Evolutionary conservation across 805 yeast species (phyloP).

Genomic region (Ogataea trehalophila): DNA sequence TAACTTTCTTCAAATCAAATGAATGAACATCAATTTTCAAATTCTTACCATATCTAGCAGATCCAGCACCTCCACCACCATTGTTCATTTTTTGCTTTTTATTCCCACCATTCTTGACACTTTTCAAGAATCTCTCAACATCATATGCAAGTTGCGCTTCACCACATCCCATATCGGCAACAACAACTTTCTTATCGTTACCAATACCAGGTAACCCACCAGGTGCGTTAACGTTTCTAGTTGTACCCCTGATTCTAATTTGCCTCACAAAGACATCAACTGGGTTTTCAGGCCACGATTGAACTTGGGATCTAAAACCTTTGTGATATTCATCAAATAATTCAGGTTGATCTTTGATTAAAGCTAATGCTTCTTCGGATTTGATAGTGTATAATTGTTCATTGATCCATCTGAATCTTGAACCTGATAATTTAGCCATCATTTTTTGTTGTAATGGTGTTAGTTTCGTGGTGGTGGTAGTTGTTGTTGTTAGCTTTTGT

Average conservation of each 20-base stretch:
- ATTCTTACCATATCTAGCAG: slow-evolving; percentile 21
- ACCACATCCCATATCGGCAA: slow-evolving; percentile 99
- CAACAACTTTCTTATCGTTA: slow-evolving; percentile 53
- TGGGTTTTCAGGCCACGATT: slow-evolving; percentile 98
- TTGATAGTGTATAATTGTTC: slow-evolving; percentile 90
- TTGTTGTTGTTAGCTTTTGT: not conserved
- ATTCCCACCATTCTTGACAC: slow-evolving; percentile 7
- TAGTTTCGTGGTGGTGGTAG: slow-evolving; percentile 25
- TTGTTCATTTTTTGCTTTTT: slow-evolving; percentile 31
- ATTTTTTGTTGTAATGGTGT: slow-evolving; percentile 92
- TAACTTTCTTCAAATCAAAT: slow-evolving; percentile 87
- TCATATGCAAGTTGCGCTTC: slow-evolving; percentile 85
- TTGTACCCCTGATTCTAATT: slow-evolving; percentile 52
- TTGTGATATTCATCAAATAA: slow-evolving; percentile 91
- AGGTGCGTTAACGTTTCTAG: slow-evolving; percentile 78
- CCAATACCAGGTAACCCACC: slow-evolving; percentile 85
- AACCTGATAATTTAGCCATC: slow-evolving; percentile 92
- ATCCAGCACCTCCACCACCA: slow-evolving; percentile 3
- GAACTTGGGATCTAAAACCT: slow-evolving; percentile 93
- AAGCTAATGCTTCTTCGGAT: slow-evolving; percentile 68
- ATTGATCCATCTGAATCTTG: slow-evolving; percentile 96
- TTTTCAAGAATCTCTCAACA: slow-evolving; percentile 44
- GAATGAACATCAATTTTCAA: slow-evolving; percentile 67
- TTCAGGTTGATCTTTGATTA: slow-evolving; percentile 77
- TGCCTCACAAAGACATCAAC: slow-evolving; percentile 83